A percentile compares a stretch with the other conserved stretches of the same genome.
phyloP scores from a whole-genome alignment of 345 rosid genomes.

The Populus davidiana region DNA sequence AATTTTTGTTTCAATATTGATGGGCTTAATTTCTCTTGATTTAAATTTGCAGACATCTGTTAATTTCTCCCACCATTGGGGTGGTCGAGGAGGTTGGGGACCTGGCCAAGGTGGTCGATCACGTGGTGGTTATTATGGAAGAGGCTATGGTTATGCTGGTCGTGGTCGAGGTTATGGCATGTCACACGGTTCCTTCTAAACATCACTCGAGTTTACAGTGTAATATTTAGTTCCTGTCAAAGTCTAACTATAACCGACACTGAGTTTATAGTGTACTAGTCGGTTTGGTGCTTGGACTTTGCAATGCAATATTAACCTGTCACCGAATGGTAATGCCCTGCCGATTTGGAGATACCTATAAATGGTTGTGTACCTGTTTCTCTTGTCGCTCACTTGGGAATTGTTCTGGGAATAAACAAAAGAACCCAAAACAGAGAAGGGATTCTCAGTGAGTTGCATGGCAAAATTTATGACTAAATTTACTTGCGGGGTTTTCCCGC shows the following conservation, averaged over 20 bases:
- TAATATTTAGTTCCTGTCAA: background rate
- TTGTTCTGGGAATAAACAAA: background rate
- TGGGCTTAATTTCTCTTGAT: background rate
- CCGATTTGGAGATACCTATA: background rate
- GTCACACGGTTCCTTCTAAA: background rate
- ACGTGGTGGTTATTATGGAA: slow-evolving; percentile 13
- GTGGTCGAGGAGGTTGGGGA: slow-evolving; percentile 23
- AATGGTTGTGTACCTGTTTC: background rate
- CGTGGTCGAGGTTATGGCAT: slow-evolving; percentile 8
- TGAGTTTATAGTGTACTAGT: background rate
- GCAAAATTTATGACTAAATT: background rate
- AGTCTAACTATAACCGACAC: background rate
- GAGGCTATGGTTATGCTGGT: slow-evolving; percentile 16
- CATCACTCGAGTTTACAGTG: background rate
- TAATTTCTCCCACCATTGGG: slow-evolving; percentile 11
- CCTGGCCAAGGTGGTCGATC: slow-evolving; percentile 13
- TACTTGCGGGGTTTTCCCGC: background rate
- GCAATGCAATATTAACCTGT: background rate
- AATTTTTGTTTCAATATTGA: background rate
- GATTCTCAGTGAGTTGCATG: too few relatives aligned
- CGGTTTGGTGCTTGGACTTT: background rate
- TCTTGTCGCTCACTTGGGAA: background rate
- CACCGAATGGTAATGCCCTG: background rate
- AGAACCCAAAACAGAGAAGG: background rate
- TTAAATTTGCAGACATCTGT: slow-evolving; percentile 28